phyloP scores from a whole-genome alignment of 139 green algal genomes.

The Picochlorum sp. region DNA sequence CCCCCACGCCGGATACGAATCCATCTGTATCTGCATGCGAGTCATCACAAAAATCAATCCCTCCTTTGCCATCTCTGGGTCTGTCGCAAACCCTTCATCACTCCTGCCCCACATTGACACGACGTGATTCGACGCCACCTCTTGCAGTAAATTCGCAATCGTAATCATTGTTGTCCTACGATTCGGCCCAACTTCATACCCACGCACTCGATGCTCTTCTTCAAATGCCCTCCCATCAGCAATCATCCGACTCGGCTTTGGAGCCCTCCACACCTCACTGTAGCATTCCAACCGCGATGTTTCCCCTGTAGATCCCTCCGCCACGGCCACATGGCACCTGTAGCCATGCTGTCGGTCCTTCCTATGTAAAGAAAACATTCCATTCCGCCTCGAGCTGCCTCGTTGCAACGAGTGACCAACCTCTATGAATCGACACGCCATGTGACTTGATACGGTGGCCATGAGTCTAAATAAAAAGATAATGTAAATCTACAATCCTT shows the following conservation, averaged over 20 bases:
- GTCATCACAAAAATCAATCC: slow-evolving; percentile 84
- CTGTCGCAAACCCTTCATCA: slow-evolving; percentile 67
- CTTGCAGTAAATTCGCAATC: slow-evolving; percentile 83
- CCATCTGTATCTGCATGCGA: slow-evolving; percentile 83
- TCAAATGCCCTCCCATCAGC: slow-evolving; percentile 20
- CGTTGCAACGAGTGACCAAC: too few relatives aligned
- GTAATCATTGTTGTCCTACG: slow-evolving; percentile 64
- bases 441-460: too few relatives aligned
- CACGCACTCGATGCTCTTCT: slow-evolving; percentile 40
- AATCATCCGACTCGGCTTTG: slow-evolving; percentile 10
- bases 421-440: too few relatives aligned
- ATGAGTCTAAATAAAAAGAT: too few relatives aligned
- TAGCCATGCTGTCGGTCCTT: too few relatives aligned
- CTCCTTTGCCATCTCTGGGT: slow-evolving; percentile 55
- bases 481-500: too few relatives aligned
- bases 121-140: slow-evolving; percentile 76
- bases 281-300: not conserved
- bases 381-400: too few relatives aligned
- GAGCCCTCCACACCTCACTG: slow-evolving; percentile 7
- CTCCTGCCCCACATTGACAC: slow-evolving; percentile 78
- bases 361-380: too few relatives aligned
- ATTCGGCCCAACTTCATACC: slow-evolving; percentile 72
- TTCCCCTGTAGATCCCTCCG: not conserved
- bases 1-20: slow-evolving; percentile 83
- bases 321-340: too few relatives aligned